A percentile compares a stretch with the other conserved stretches of the same genome.
phyloP scores from a whole-genome alignment of 805 yeast species.

The Metschnikowia similis region DNA sequence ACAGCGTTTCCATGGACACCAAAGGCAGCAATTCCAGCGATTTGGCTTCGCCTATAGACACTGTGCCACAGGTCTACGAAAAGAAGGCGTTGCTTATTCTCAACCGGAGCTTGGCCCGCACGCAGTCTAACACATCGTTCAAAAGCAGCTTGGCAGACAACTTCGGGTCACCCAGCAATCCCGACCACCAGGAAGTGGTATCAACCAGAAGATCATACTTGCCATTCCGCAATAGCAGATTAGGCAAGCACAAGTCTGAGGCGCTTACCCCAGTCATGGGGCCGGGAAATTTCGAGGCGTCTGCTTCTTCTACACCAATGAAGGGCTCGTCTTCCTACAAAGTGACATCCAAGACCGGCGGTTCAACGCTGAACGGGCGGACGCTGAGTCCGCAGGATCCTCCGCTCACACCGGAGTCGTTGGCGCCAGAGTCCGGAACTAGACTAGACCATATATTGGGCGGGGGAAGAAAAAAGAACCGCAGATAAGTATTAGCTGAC shows the following conservation, averaged over 20 bases:
- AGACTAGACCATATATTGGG: slow-evolving; percentile 13
- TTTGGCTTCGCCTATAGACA: slow-evolving; percentile 52
- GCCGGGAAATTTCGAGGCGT: slow-evolving; percentile 7
- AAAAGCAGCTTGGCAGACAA: slow-evolving; percentile 72
- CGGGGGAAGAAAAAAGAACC: slow-evolving; percentile 13
- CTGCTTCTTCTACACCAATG: slow-evolving; percentile 7
- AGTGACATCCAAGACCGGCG: not conserved
- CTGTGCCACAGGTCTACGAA: slow-evolving; percentile 75
- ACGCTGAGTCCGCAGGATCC: slow-evolving; percentile 11
- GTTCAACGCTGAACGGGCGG: slow-evolving; percentile 2
- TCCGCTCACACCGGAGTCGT: slow-evolving; percentile 9
- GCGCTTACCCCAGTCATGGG: slow-evolving; percentile 10
- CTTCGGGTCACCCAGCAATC: slow-evolving; percentile 24
- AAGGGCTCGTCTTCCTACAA: slow-evolving; percentile 2
- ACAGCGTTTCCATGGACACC: slow-evolving; percentile 60
- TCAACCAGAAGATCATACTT: slow-evolving; percentile 34
- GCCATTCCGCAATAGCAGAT: slow-evolving; percentile 36
- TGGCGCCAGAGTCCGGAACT: slow-evolving; percentile 9
- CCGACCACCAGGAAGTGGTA: slow-evolving; percentile 12
- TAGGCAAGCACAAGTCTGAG: slow-evolving; percentile 18
- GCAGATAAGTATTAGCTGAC: not conserved
- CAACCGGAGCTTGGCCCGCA: slow-evolving; percentile 66
- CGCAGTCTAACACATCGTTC: slow-evolving; percentile 74
- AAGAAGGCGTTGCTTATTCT: slow-evolving; percentile 73
- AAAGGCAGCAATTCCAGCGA: slow-evolving; percentile 41